Base-by-base conservation (phyloP, 2,329 filamentous ascomycete genomes). In the Hypoxylon sp. region DNA sequence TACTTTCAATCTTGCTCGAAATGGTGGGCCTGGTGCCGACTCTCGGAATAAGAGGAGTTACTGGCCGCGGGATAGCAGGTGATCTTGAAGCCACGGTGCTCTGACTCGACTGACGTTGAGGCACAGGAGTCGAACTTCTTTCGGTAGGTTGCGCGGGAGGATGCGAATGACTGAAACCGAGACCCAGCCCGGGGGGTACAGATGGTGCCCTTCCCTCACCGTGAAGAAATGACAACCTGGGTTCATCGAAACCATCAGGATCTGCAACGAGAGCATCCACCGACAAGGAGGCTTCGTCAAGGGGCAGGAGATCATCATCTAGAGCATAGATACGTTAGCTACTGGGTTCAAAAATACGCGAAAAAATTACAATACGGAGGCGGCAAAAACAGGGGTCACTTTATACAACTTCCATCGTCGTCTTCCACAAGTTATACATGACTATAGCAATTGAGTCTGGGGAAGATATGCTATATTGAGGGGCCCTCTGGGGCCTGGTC, bases 181-280 rank as follows among this genome's bases (percentile, higher is more conserved):
- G 68, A 2, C 78, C 79, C 24, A 83, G 80, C 11, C 84, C 84
- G 18, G 83, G 83, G 22, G 84, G 84, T 32, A 81, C 71, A n/a
- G 77, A 76, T 22, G 61, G 54, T 32, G 75, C 80, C 1, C 68
- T 68, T 9, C 71, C 63, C 22, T 71, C 71, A 14, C 71, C 70
- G 45, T 60, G 58, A 4, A 57, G 46, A 38, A 60, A 73, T 56
- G 48, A 42, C 5, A 63, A 67, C 64, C 32, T 73, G 67, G 33
- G 46, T 64, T 73, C 72, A 16, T 63, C 74, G 28, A 68, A 79
- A 69, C 52, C 79, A 36, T 76, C 68, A 11, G 68, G 80, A 72
- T 92, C 90, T 20, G 88, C 86, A 11, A 92, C 89, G 3, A 92
- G 79, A 2, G 88, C 88, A 74, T 92, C 89, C 40, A 92, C 86